A percentile compares a stretch with the other conserved stretches of the same genome.
Conservation (phyloP, 495 filamentous ascomycete species). For the Penicillium desertorum region DNA sequence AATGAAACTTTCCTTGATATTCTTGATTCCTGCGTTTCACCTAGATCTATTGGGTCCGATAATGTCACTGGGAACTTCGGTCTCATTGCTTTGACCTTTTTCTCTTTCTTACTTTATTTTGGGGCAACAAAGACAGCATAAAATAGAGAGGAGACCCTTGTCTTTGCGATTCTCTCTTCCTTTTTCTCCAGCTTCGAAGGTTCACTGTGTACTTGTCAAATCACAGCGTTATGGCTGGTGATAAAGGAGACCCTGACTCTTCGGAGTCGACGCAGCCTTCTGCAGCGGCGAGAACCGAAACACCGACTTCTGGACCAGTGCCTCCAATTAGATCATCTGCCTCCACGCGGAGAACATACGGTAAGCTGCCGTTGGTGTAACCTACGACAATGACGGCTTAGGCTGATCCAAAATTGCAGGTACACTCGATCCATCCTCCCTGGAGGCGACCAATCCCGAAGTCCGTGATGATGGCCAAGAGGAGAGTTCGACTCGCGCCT, state of each 20-base stretch:
- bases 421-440: constrained; percentile 33
- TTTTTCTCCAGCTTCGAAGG: background rate
- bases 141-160: background rate
- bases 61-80: constrained; percentile 5
- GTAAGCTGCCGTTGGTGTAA: constrained; percentile 29
- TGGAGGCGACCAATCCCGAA: constrained; percentile 32
- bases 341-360: constrained; percentile 38
- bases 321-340: constrained; percentile 24
- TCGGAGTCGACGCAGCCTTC: constrained; percentile 17
- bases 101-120: background rate
- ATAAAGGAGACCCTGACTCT: constrained; percentile 19
- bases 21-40: background rate
- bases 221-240: constrained; percentile 20
- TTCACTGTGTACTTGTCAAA: constrained; percentile 12
- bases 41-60: constrained; percentile 4
- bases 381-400: constrained; percentile 9
- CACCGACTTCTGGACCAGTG: constrained; percentile 2
- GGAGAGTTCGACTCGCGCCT: constrained; percentile 31
- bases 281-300: background rate
- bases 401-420: constrained; percentile 29
- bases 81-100: constrained; percentile 9
- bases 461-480: constrained; percentile 35
- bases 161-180: background rate
- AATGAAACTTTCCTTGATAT: constrained; percentile 4
- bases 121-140: constrained; percentile 3